Conservation (phyloP, 495 filamentous ascomycete species). For the Penicillium psychrofluorescens region DNA sequence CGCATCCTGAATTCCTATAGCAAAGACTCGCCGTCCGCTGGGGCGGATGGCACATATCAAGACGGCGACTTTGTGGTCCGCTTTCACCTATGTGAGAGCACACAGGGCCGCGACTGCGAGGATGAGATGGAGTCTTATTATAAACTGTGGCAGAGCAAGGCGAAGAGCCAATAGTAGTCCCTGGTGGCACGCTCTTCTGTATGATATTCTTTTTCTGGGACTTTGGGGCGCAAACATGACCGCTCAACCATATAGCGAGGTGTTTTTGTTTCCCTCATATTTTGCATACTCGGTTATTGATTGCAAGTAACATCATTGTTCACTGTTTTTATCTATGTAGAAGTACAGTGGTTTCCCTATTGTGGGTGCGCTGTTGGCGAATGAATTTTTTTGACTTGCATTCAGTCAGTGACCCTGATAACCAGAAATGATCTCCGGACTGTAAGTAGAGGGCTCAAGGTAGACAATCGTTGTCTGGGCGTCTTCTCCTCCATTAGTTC, state of each 20-base stretch:
- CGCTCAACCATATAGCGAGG: slow-evolving; percentile 10
- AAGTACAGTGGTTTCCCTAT: too few relatives aligned
- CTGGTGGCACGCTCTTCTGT: not conserved
- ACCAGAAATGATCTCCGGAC: too few relatives aligned
- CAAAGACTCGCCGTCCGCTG: slow-evolving; percentile 35
- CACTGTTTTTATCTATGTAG: slow-evolving; percentile 7
- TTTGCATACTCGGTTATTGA: slow-evolving; percentile 4
- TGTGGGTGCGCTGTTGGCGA: too few relatives aligned
- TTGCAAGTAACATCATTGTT: slow-evolving; percentile 12
- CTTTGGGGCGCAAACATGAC: not conserved
- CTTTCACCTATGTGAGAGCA: slow-evolving; percentile 63
- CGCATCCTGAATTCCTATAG: slow-evolving; percentile 71
- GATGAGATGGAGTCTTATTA: slow-evolving; percentile 56
- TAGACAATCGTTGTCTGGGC: too few relatives aligned
- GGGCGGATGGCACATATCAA: slow-evolving; percentile 39
- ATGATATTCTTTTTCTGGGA: not conserved
- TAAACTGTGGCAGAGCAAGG: slow-evolving; percentile 34
- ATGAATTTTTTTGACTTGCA: too few relatives aligned
- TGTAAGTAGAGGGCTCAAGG: too few relatives aligned
- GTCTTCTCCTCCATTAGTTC: not conserved
- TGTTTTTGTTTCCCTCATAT: slow-evolving; percentile 1
- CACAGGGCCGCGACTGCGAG: slow-evolving; percentile 53
- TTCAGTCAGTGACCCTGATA: too few relatives aligned
- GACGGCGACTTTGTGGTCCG: slow-evolving; percentile 84
- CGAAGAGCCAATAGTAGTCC: slow-evolving; percentile 9